phyloP scores from a whole-genome alignment of 345 rosid genomes.

The Balakata baccata region DNA sequence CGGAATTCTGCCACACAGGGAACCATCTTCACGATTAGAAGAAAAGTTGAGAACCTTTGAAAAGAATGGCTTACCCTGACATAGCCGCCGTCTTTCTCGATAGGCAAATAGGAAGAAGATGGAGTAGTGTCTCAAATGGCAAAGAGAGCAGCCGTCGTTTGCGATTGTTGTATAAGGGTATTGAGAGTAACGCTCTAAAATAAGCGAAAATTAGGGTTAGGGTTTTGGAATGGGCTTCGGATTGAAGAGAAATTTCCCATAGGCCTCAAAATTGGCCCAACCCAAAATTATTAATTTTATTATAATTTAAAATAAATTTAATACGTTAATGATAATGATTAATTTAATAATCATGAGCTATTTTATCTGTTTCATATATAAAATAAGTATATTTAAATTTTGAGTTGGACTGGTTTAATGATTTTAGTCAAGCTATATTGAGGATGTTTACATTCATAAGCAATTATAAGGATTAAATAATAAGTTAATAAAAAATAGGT shows the following conservation, averaged over 20 bases:
- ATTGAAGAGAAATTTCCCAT: not conserved
- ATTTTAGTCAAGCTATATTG: too few species aligned
- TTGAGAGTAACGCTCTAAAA: not conserved
- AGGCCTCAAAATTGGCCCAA: not conserved
- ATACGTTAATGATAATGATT: too few species aligned
- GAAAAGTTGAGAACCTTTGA: not conserved
- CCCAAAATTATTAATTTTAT: too few species aligned
- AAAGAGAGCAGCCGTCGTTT: not conserved
- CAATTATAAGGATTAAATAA: too few species aligned
- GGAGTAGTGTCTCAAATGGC: not conserved
- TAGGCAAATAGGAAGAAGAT: not conserved
- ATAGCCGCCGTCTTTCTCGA: not conserved
- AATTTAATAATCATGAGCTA: too few species aligned
- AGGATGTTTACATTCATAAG: too few species aligned
- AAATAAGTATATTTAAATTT: too few species aligned
- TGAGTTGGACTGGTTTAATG: too few species aligned
- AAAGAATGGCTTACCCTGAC: conserved; percentile 4
- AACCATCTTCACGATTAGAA: not conserved
- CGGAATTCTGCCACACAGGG: too few species aligned
- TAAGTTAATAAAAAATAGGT: too few species aligned
- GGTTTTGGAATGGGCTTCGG: not conserved
- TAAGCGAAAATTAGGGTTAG: not conserved
- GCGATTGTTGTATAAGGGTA: not conserved
- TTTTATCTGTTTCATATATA: too few species aligned
- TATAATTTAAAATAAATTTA: too few species aligned